Conservation (phyloP, 148 eudicot species). For the Nepenthes mirabilis region DNA sequence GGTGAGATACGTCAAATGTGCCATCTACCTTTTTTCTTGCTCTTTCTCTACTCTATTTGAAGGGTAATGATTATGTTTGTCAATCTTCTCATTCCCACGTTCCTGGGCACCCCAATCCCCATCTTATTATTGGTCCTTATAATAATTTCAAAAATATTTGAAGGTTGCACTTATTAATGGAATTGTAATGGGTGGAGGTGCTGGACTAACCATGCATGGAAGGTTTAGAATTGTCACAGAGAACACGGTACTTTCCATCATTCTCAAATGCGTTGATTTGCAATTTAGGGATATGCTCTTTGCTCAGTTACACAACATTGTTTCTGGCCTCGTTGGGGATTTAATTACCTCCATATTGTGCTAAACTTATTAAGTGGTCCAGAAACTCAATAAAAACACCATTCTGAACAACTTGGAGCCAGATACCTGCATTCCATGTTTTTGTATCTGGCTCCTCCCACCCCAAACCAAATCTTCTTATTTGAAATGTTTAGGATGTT, state of each 20-base stretch:
- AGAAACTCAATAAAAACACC: too few species aligned
- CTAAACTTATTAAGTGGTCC: too few species aligned
- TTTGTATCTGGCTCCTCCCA: too few species aligned
- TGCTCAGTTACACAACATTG: too few species aligned
- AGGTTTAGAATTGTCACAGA: constrained; percentile 16
- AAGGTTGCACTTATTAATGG: constrained; percentile 15
- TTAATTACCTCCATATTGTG: too few species aligned
- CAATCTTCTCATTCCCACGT: not conserved
- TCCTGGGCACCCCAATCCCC: not conserved
- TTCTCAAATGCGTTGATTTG: not conserved
- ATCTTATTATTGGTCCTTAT: not conserved
- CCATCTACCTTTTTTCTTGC: not conserved
- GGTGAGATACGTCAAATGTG: constrained; percentile 1
- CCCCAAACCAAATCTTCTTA: too few species aligned
- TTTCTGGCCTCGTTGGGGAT: too few species aligned
- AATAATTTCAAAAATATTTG: not conserved
- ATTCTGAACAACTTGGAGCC: too few species aligned
- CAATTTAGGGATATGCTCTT: too few species aligned
- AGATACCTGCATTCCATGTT: too few species aligned
- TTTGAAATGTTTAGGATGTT: too few species aligned
- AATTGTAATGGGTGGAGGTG: constrained; percentile 22
- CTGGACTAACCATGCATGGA: constrained; percentile 15
- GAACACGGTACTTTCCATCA: constrained; percentile 6
- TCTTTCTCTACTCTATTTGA: not conserved
- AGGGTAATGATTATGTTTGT: not conserved